A percentile compares a stretch with the other conserved stretches of the same genome.
Conservation (phyloP, 352 stramenopile species). For the Globisporangium yorkense region DNA sequence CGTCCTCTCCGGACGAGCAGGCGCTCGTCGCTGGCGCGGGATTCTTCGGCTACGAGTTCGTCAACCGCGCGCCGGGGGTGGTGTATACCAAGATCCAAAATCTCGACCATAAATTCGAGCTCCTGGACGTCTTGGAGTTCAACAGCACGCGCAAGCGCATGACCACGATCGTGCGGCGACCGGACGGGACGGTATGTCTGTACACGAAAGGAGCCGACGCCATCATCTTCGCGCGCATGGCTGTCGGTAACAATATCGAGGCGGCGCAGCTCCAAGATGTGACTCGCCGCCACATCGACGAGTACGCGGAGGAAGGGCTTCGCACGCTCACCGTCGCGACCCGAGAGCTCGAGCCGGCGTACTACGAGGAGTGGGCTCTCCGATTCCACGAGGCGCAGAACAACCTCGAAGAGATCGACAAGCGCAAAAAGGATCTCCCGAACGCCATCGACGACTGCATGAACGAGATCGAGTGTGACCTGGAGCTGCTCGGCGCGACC, state of each 20-base stretch:
- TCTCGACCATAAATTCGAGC: conserved; percentile 42
- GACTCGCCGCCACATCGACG: conserved; percentile 60
- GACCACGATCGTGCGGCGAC: conserved; percentile 84
- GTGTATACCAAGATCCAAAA: conserved; percentile 46
- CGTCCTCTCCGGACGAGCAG: conserved; percentile 84
- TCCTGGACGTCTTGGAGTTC: conserved; percentile 90
- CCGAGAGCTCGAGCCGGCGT: conserved; percentile 41
- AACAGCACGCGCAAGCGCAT: conserved; percentile 92
- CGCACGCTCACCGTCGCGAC: conserved; percentile 83
- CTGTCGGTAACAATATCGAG: conserved; percentile 13
- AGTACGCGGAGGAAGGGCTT: conserved; percentile 83
- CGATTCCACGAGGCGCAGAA: conserved; percentile 68
- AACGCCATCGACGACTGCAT: conserved; percentile 77
- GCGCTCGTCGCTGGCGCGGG: conserved; percentile 72
- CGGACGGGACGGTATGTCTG: conserved; percentile 49
- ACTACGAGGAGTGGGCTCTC: conserved; percentile 49
- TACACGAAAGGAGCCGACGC: conserved; percentile 76
- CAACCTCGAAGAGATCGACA: conserved; percentile 69
- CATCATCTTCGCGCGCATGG: conserved; percentile 52
- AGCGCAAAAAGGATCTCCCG: conserved; percentile 64
- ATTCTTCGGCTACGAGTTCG: conserved; percentile 75
- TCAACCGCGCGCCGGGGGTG: conserved; percentile 53
- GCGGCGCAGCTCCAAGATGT: conserved; percentile 29
- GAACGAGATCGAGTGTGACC: conserved; percentile 76
- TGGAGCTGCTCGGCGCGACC: conserved; percentile 85